Evolutionary conservation across 1,139 yeast genomes (phyloP), one percentile per base, ranked within the genome.

Genomic region (Candida pseudoviswanathii): DNA sequence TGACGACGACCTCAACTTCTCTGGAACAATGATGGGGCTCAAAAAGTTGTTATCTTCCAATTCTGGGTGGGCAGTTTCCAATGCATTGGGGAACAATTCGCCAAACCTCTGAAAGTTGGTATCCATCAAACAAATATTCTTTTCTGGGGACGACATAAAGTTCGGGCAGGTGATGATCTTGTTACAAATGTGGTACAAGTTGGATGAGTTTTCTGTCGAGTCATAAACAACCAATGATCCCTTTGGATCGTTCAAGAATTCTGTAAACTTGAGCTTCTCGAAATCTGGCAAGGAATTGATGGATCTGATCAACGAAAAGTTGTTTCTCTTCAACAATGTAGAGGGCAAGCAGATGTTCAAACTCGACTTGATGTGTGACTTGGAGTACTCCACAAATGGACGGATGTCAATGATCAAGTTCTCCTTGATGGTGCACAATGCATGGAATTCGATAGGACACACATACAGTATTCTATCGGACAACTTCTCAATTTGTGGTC

Each of bases 331-430:
- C 55, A 89, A 68, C 44, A 89, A 71, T 1, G 96, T 89, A 21
- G 94, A 83, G 1, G 96, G 96, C 25, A 89, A 70, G 60, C 92
- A 86, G 33, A 89, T 77, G 61, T 86, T 86, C 41, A 86, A 69
- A 1, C 96, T 79, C 43, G 76, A 68, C n/a, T 58, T 59, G 11
- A 89, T 62, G 51, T 84, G 85, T 3, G 75, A 61, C 49, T 69
- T 72, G 31, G 80, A 71, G 63, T 71, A 86, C 47, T 85, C 89
- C 4, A 86, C 79, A 59, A 80, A 86, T 0, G 96, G 86, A 46
- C 96, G 73, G 21, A 85, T 81, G 62, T 89, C 96, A 11, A 89
- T 69, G 4, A 85, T 57, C 30, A 86, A 62, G 22, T 71, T 57
- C 4, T 41, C 45, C 6, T 39, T 26, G 9, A 10, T 24, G n/a